Evolutionary conservation across 257 asterid species (phyloP), one percentile per base, ranked within the genome.

Genomic region (Solanum commersonii): DNA sequence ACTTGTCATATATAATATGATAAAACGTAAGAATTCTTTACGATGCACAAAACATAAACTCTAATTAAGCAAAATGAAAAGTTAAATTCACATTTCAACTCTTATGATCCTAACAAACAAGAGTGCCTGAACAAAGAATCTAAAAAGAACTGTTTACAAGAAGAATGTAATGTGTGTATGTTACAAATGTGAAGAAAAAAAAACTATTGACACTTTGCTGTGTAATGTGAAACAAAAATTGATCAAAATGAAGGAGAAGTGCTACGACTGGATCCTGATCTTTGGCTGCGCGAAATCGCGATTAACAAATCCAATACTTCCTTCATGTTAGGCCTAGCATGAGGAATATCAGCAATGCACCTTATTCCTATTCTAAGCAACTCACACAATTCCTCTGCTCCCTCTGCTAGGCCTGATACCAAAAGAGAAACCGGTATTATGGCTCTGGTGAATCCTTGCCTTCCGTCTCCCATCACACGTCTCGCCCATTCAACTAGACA

Each of bases 401-500:
- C 99, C 8, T 93, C 95, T 0, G 90, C 98, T 52, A 94, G 79
- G 2, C 98, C 98, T 0, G 98, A 94, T 3, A 92, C 95, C 87
- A 93, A 71, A 76, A 95, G 89, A 1, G 98, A 93, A 11, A 93
- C 96, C 2, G 98, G 98, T 33, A 89, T 90, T 1, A 90, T 83
- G 3, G 65, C 87, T 85, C 91, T 81, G 2, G 87, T 87, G 40
- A 83, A 88, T 15, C 94, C 94, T 5, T 88, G 90, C 4, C 94
- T 72, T 56, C 95, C 95, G 4, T 94, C 95, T 67, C 98, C 97
- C 90, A 94, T 89, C 12, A 97, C 98, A 84, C 99, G 82, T 88
- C 91, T 94, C 0, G 94, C 98, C 99, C 99, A 97, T 76, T 97
- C 99, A 23, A 97, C 95, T 49, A 97, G 65, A 59, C 98, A 96